Evolutionary conservation across 805 yeast species (phyloP).

Genomic region (Lachancea waltii): DNA sequence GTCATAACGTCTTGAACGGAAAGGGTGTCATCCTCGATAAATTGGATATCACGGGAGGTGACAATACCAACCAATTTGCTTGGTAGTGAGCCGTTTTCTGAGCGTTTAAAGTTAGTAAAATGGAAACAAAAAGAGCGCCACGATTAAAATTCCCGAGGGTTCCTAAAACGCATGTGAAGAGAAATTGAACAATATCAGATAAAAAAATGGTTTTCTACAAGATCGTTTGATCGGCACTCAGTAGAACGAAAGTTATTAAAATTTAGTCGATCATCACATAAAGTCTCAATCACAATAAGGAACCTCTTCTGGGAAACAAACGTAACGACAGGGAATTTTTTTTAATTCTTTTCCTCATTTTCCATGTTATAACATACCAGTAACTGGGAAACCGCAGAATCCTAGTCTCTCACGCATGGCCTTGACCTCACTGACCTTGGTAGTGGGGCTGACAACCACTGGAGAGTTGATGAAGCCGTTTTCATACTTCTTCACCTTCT

Average conservation of each 20-base stretch:
- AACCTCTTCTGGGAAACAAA: no score
- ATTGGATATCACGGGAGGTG: conserved; percentile 96
- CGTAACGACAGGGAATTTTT: no score
- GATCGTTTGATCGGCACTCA: conserved; percentile 93
- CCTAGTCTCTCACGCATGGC: conserved; percentile 66
- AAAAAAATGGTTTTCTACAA: conserved; percentile 62
- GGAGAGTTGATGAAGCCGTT: conserved; percentile 97
- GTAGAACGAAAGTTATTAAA: conserved; percentile 98
- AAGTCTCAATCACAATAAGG: conserved; percentile 8
- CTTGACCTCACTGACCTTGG: conserved; percentile 77
- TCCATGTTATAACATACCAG: conserved; percentile 94
- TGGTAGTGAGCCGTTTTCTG: conserved; percentile 79
- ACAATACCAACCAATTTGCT: conserved; percentile 92
- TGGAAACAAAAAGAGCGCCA: background rate
- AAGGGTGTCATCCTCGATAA: conserved; percentile 66
- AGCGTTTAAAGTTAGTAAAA: conserved; percentile 19
- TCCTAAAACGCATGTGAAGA: no score
- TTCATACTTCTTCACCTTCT: conserved; percentile 92
- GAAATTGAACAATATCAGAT: conserved; percentile 41
- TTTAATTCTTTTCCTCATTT: background rate
- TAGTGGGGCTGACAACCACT: conserved; percentile 68
- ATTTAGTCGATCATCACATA: conserved; percentile 47
- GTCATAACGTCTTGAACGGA: conserved; percentile 82
- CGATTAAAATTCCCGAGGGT: no score
- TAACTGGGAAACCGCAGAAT: conserved; percentile 97